Conservation (phyloP, 2,329 filamentous ascomycete genomes). For the Talaromyces sp. region DNA sequence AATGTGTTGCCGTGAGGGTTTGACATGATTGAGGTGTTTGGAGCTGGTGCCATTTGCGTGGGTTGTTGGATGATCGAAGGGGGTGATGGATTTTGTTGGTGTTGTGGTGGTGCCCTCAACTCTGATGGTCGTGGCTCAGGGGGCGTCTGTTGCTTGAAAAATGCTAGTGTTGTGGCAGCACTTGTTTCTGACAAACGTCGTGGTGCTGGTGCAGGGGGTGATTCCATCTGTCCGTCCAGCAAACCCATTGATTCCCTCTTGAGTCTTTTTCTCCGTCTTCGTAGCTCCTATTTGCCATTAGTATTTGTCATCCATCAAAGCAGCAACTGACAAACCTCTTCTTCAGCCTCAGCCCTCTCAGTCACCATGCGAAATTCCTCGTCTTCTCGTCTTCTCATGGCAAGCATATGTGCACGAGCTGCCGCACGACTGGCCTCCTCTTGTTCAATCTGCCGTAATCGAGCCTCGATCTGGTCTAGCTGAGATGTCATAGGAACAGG, state of each 20-base stretch:
- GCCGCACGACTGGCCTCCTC: slow-evolving; percentile 42
- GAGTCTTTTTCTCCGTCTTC: slow-evolving; percentile 39
- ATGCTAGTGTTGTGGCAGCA: slow-evolving; percentile 42
- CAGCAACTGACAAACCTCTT: slow-evolving; percentile 35
- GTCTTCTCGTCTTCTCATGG: slow-evolving; percentile 41
- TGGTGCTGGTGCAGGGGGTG: slow-evolving; percentile 39
- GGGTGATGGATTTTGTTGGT: slow-evolving; percentile 20
- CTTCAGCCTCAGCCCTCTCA: slow-evolving; percentile 40
- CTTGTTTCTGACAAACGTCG: slow-evolving; percentile 43
- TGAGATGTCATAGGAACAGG: slow-evolving; percentile 27
- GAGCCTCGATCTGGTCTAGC: slow-evolving; percentile 41
- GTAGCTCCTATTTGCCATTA: slow-evolving; percentile 33
- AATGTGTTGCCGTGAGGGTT: slow-evolving; percentile 27
- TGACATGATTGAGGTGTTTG: slow-evolving; percentile 7
- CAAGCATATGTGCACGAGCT: slow-evolving; percentile 37
- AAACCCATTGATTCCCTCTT: slow-evolving; percentile 45
- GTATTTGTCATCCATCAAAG: not conserved
- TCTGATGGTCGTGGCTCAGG: slow-evolving; percentile 35
- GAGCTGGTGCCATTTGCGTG: slow-evolving; percentile 23
- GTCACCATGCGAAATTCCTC: slow-evolving; percentile 43
- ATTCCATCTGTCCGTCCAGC: slow-evolving; percentile 36
- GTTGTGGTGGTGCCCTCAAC: slow-evolving; percentile 8
- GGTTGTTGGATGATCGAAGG: slow-evolving; percentile 20
- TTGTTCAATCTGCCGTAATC: slow-evolving; percentile 41
- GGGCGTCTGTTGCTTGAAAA: slow-evolving; percentile 44